A percentile compares a stretch with the other conserved stretches of the same genome.
Conservation (phyloP, 495 filamentous ascomycete species). For the Aspergillus carlsbadensis region DNA sequence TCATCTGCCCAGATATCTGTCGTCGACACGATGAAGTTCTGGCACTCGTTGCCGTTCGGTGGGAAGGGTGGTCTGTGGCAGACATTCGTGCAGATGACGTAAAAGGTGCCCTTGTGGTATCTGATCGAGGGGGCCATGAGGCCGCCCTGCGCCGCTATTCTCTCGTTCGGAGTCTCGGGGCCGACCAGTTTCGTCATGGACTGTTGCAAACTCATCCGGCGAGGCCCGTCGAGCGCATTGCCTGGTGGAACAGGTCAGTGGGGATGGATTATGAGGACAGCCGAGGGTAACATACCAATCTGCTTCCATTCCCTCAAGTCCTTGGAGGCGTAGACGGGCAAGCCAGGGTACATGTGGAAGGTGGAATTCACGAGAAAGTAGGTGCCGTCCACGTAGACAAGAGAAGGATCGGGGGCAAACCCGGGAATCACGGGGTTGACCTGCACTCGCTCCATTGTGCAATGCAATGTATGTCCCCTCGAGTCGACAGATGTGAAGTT, state of each 20-base stretch:
- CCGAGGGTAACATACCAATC: neutral
- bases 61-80: neutral
- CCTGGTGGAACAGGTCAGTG: neutral
- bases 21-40: constrained; percentile 1
- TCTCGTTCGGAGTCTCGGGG: neutral
- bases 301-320: neutral
- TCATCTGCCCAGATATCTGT: neutral
- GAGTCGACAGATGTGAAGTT: too few relatives aligned
- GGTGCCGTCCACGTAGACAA: neutral
- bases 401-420: constrained; percentile 1
- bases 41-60: neutral
- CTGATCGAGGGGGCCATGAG: neutral
- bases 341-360: constrained; percentile 1
- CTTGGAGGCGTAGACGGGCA: neutral
- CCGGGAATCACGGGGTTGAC: constrained; percentile 6
- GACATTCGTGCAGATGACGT: constrained; percentile 7
- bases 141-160: neutral
- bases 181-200: neutral
- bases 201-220: too few relatives aligned
- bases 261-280: too few relatives aligned
- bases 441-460: too few relatives aligned
- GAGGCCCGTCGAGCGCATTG: too few relatives aligned
- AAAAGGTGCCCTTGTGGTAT: neutral
- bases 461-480: too few relatives aligned
- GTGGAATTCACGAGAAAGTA: constrained; percentile 2